phyloP scores from a whole-genome alignment of 441 rosid genomes.

The Kokia cookei region DNA sequence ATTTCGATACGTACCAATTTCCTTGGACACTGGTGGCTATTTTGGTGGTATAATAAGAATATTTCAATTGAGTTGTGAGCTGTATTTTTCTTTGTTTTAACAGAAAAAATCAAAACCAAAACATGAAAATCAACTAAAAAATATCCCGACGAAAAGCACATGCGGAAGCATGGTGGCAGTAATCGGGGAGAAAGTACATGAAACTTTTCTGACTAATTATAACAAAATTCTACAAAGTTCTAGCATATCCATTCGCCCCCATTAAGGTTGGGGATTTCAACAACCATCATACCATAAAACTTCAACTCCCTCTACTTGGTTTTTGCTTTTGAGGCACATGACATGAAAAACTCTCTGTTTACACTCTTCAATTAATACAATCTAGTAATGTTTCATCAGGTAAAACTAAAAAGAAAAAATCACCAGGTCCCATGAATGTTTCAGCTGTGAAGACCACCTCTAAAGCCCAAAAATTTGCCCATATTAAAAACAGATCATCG shows the following conservation, averaged over 20 bases:
- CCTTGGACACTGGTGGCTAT: no score
- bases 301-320: not conserved
- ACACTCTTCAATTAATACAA: slow-evolving; percentile 25
- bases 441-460: slow-evolving; percentile 22
- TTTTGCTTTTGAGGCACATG: not conserved
- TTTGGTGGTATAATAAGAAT: no score
- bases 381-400: slow-evolving; percentile 4
- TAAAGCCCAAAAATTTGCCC: slow-evolving; percentile 26
- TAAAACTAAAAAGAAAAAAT: slow-evolving; percentile 13
- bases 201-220: not conserved
- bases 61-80: no score
- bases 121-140: no score
- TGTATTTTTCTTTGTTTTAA: no score
- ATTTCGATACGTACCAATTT: no score
- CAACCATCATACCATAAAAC: not conserved
- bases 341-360: slow-evolving; percentile 18
- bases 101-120: no score
- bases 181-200: not conserved
- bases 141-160: no score
- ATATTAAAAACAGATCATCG: slow-evolving; percentile 15
- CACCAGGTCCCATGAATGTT: slow-evolving; percentile 15
- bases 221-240: not conserved
- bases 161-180: not conserved
- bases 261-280: not conserved
- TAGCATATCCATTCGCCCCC: not conserved